phyloP scores from a whole-genome alignment of 2,329 filamentous ascomycete species.

The Diaporthe batatas region DNA sequence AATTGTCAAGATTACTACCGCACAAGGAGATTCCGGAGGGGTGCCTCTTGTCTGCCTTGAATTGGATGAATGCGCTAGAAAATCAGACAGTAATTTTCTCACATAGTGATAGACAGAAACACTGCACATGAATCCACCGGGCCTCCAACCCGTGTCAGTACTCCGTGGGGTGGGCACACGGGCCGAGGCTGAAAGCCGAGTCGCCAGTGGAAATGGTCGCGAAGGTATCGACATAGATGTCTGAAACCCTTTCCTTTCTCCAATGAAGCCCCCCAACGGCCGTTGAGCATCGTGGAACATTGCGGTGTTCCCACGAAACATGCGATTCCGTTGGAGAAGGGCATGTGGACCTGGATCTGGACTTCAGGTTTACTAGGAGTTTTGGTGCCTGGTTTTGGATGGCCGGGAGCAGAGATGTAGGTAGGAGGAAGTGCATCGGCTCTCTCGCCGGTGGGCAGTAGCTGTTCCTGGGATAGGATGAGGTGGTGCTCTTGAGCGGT shows the following conservation, averaged over 20 bases:
- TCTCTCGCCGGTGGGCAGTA: slow-evolving; percentile 34
- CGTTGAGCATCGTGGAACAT: background rate
- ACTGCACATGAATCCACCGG: background rate
- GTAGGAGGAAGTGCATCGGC: slow-evolving; percentile 29
- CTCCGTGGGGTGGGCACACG: background rate
- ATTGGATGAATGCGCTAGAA: background rate
- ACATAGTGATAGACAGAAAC: background rate
- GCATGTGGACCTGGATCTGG: background rate
- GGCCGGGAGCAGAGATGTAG: background rate
- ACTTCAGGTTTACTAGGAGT: too few species aligned
- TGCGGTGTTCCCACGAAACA: background rate
- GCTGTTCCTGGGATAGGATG: slow-evolving; percentile 15
- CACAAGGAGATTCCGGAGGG: background rate
- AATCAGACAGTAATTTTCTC: background rate
- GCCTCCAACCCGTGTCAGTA: background rate
- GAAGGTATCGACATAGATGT: background rate
- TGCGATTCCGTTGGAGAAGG: background rate
- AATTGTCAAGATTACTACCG: background rate
- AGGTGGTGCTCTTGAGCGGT: background rate
- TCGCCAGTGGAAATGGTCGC: background rate
- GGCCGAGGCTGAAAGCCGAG: background rate
- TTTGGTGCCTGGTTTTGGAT: slow-evolving; percentile 2
- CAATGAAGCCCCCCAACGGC: background rate
- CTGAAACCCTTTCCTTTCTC: background rate
- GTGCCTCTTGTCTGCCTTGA: background rate